Percentiles rank a stretch among this genome's conserved stretches.
phyloP scores from a whole-genome alignment of 441 rosid species.

The Erysimum cheiri region DNA sequence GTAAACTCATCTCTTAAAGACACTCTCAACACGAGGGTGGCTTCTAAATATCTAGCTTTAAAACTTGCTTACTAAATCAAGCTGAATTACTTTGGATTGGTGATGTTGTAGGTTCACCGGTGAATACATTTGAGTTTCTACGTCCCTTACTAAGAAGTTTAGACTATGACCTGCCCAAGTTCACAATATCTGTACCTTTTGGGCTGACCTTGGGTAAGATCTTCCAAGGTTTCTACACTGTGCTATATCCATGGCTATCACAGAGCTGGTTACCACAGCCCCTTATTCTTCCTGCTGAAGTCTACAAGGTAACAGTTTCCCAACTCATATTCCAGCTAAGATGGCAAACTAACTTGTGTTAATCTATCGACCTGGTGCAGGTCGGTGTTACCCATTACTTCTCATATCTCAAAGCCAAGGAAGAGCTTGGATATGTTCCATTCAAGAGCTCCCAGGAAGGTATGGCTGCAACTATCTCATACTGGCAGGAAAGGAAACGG shows the following conservation, averaged over 20 bases:
- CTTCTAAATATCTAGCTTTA: neutral
- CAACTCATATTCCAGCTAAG: conserved; percentile 4
- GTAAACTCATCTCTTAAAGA: conserved; percentile 43
- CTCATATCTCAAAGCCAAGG: conserved; percentile 85
- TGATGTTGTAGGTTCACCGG: conserved; percentile 67
- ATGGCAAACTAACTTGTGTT: conserved; percentile 14
- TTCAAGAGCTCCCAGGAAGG: conserved; percentile 80
- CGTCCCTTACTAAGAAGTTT: conserved; percentile 69
- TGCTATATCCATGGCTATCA: conserved; percentile 83
- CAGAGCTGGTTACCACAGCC: conserved; percentile 91
- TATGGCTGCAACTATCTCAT: conserved; percentile 86
- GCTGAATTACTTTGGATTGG: conserved; percentile 5
- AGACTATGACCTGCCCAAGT: conserved; percentile 72
- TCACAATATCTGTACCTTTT: conserved; percentile 56
- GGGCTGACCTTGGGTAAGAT: conserved; percentile 70
- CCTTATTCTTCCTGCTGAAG: conserved; percentile 88
- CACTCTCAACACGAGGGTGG: neutral
- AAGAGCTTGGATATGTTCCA: conserved; percentile 91
- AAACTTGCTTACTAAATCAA: neutral
- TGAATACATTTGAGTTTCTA: conserved; percentile 88
- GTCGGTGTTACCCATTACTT: conserved; percentile 93
- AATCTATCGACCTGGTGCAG: conserved; percentile 50
- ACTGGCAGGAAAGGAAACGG: conserved; percentile 77
- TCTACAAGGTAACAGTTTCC: conserved; percentile 67
- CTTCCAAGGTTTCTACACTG: conserved; percentile 61